Base-by-base conservation (phyloP, 441 rosid species). In the Bocquillonia castaneifolia region DNA sequence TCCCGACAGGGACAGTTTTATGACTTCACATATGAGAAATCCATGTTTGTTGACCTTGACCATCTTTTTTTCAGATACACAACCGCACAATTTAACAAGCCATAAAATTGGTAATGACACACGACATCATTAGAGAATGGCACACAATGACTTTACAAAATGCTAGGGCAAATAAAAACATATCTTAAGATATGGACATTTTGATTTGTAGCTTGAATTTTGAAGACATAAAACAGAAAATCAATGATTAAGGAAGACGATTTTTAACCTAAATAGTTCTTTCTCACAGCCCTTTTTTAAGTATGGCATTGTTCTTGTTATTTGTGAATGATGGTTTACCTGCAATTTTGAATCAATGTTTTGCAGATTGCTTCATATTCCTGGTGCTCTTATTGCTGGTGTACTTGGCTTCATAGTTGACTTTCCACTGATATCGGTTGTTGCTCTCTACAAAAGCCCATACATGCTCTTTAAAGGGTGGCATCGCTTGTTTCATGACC, bases 401-500 rank as follows among this genome's bases (percentile, higher is more conserved):
- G 72, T 61, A 76, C 81, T 91, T 26, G 95, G 99, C 29, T 32
- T 84, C 57, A 3, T 88, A 59, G 76, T 88, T n/a, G 97, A 91
- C 80, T 78, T 89, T 45, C 90, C 88, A 0, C 37, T 85, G 70
- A 80, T 93, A 75, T 82, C 99, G 53, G 42, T 90, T 39, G 28
- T 89, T 59, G 96, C 99, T 66, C 42, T 87, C 14, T 89, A 39
- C 78, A 91, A 93, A 81, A 87, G 99, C 75, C 92, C 93, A 0
- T 88, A 80, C 82, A 93, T 93, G 97, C 80, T 93, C 73, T 83
- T 90, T 64, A 91, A 91, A 78, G 99, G 99, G 29, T 93, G 97
- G 99, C 87, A 71, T 56, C 96, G 93, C 44, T 73, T 93, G 81
- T 88, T 88, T 82, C 97, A 87, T 48, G 99, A 93, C 76, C 97